Evolutionary conservation across 495 filamentous ascomycete species (phyloP).

Genomic region (Hyaloscypha variabilis): DNA sequence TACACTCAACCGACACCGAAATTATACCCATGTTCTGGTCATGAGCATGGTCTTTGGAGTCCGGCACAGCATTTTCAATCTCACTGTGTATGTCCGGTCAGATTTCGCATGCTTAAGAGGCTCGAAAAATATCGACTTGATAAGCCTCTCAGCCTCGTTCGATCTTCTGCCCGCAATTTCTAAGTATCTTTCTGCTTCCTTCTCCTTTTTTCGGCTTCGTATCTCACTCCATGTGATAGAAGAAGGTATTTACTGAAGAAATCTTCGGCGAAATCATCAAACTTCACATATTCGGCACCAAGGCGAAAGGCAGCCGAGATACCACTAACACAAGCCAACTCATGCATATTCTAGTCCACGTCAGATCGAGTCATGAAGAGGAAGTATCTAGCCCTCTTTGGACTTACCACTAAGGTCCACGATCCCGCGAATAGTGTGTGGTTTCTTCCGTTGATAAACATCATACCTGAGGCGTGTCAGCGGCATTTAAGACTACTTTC

Average conservation of each 20-base stretch:
- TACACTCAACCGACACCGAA: too few species aligned
- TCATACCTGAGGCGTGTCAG: constrained; percentile 65
- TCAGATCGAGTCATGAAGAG: constrained; percentile 3
- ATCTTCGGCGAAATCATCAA: constrained; percentile 63
- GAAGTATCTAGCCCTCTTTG: neutral
- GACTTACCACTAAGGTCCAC: constrained; percentile 75
- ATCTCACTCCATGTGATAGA: constrained; percentile 52
- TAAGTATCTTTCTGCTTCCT: constrained; percentile 21
- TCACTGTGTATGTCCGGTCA: too few species aligned
- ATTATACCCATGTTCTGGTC: too few species aligned
- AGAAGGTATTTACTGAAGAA: constrained; percentile 59
- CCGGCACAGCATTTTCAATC: too few species aligned
- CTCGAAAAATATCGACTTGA: neutral
- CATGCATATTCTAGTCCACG: constrained; percentile 68
- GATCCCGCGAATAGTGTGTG: constrained; percentile 69
- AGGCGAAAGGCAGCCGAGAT: constrained; percentile 78
- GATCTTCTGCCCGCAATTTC: neutral
- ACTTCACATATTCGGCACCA: constrained; percentile 72
- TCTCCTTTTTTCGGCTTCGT: constrained; percentile 42
- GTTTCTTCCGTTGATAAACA: constrained; percentile 75
- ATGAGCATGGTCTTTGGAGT: too few species aligned
- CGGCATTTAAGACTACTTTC: neutral
- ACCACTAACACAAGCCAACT: constrained; percentile 76
- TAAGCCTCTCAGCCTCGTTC: neutral
- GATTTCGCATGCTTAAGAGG: too few species aligned